These are phyloP conservation scores for Penicillium riverlandense DNA, from an alignment of 495 filamentous ascomycete genomes.

Conservation along the genomic window DNA sequence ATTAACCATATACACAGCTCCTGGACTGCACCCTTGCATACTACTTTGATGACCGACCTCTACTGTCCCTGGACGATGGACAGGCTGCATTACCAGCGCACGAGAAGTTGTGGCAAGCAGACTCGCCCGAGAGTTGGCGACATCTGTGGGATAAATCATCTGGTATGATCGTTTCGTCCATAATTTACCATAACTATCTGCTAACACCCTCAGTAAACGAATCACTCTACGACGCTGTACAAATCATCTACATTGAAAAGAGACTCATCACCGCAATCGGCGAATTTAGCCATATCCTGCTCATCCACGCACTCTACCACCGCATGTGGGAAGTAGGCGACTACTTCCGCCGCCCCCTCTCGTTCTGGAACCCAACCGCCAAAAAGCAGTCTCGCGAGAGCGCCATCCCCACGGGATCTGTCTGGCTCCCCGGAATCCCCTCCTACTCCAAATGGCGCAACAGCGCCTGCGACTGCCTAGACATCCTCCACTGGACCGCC, in stretches of 20 bases:
- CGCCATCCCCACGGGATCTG: constrained; percentile 28
- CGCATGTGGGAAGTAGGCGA: constrained; percentile 45
- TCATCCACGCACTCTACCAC: constrained; percentile 44
- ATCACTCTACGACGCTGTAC: constrained; percentile 37
- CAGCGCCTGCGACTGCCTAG: constrained; percentile 46
- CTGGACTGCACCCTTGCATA: constrained; percentile 41
- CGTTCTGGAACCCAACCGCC: constrained; percentile 43
- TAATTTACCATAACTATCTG: too few relatives aligned
- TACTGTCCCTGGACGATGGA: constrained; percentile 35
- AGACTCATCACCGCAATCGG: constrained; percentile 30
- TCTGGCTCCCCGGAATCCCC: constrained; percentile 45
- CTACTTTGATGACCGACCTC: constrained; percentile 30
- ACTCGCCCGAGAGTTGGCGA: constrained; percentile 30
- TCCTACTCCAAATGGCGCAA: constrained; percentile 50
- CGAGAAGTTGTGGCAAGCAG: constrained; percentile 40
- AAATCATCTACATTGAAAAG: constrained; percentile 46
- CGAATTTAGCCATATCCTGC: constrained; percentile 41
- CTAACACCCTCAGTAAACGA: constrained; percentile 18
- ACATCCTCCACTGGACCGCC: constrained; percentile 49
- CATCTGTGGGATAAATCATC: constrained; percentile 17
- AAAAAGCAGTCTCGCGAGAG: constrained; percentile 32
- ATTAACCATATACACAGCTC: constrained; percentile 14
- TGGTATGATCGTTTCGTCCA: constrained; percentile 14
- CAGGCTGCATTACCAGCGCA: constrained; percentile 36
- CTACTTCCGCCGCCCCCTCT: constrained; percentile 39